Evolutionary conservation across 73 alveolate species (phyloP), one percentile per base, ranked within the genome.

Genomic region (Symbiodinium natans): DNA sequence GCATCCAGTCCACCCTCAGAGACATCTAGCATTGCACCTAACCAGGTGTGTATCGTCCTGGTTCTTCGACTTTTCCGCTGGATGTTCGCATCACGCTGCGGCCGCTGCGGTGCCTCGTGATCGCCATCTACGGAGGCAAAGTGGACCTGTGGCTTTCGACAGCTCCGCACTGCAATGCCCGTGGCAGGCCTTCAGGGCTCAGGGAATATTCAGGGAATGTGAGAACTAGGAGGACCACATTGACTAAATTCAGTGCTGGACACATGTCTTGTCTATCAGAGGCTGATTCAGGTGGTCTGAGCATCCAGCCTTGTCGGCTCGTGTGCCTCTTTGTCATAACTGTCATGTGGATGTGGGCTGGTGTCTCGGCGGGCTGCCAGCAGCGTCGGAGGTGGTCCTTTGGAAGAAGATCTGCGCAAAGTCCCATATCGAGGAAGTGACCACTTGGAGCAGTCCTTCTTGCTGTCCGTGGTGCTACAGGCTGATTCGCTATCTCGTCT

Each of bases 11-110:
- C 80, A 36, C 80, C 80, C 36, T 63, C 80, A 63, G 80, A 63
- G 80, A n/a, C 80, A 63, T 63, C 80, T 11, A 63, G 27, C 80
- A 63, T 63, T 23, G 80, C 80, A 63, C 80, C 80, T 63, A 63
- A n/a, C 80, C 80, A 63, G 19, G 80, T 63, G 80, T 63, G 80
- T 63, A 63, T 63, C 11, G 80, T 63, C 80, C 80, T 63, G 38
- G 80, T 63, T 29, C 80, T 23, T 27, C 80, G 80, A 36, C 36
- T 63, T 29, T 63, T 63, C 33, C 80, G 40, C 19, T 9, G 33
- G 40, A 25, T 19, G 33, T 36, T n/a, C 9, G 80, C 36, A 13
- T 13, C 13, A 46, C 59, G 59, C 21, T 13, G 13, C 21, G 59
- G 21, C n/a, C n/a, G n/a, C 80, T 9, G 11, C 19, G 80, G 27